Percentiles rank a stretch among this genome's conserved stretches.
Conservation (phyloP, 2,329 filamentous ascomycete species). For the Didymella pomorum region DNA sequence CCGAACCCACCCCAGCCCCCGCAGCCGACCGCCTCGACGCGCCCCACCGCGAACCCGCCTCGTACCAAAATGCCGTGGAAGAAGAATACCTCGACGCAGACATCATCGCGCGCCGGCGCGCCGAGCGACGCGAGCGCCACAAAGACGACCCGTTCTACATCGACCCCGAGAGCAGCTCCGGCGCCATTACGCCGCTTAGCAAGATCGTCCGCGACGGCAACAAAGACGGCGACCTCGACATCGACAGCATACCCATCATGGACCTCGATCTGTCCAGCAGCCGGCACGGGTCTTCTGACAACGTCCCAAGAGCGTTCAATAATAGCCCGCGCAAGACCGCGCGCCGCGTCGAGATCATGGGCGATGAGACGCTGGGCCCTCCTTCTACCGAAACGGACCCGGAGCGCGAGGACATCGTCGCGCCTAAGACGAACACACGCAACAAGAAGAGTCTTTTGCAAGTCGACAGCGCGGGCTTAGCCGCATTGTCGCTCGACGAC, state of each 20-base stretch:
- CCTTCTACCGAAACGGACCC: slow-evolving; percentile 35
- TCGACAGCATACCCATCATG: slow-evolving; percentile 96
- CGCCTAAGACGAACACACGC: slow-evolving; percentile 36
- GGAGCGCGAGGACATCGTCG: slow-evolving; percentile 43
- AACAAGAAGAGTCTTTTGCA: slow-evolving; percentile 75
- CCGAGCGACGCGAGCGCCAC: slow-evolving; percentile 81
- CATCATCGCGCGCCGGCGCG: slow-evolving; percentile 75
- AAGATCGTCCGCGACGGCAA: slow-evolving; percentile 74
- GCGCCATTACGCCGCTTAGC: slow-evolving; percentile 78
- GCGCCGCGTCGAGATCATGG: slow-evolving; percentile 55
- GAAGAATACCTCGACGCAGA: slow-evolving; percentile 72
- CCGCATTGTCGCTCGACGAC: slow-evolving; percentile 73
- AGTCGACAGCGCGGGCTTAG: slow-evolving; percentile 86
- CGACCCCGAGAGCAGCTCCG: slow-evolving; percentile 60
- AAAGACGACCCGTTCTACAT: slow-evolving; percentile 98
- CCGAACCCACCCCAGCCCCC: slow-evolving; percentile 36
- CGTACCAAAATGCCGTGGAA: slow-evolving; percentile 58
- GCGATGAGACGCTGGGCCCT: slow-evolving; percentile 57
- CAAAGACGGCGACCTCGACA: slow-evolving; percentile 76
- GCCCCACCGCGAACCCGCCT: slow-evolving; percentile 46
- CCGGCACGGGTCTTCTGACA: slow-evolving; percentile 24
- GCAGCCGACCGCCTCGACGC: slow-evolving; percentile 56
- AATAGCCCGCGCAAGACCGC: slow-evolving; percentile 44
- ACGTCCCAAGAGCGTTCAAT: slow-evolving; percentile 32
- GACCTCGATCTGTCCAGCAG: slow-evolving; percentile 75